Evolutionary conservation across 2,329 filamentous ascomycete genomes (phyloP), one percentile per base, ranked within the genome.

Genomic region (Aureobasidium sp.): DNA sequence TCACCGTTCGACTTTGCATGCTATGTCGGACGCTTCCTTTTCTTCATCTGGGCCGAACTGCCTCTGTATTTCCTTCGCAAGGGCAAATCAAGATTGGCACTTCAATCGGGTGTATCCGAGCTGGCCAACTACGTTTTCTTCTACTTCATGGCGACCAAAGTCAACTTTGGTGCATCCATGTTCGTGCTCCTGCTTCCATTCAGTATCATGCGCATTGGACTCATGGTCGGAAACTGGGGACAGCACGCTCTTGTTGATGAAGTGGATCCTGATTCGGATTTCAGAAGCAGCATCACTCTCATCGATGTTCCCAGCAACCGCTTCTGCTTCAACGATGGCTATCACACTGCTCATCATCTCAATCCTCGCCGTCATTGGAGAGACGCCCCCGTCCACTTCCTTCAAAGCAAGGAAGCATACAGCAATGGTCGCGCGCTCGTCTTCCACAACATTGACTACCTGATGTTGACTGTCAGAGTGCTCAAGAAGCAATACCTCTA

Each of bases 211-310:
- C 81, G 89, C 0, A 67, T 90, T 21, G 89, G 85, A 0, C 73
- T 93, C 65, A 93, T 92, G 89, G 80, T 89, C 8, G 89, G 89
- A 1, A 93, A 93, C 70, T 93, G 88, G 88, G 89, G 88, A 3
- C 89, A 93, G 71, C 89, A 93, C 71, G 89, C 89, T 1, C 86
- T 93, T 65, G 88, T 93, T 7, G 89, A 93, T 67, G 83, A 86
- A 27, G 77, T 84, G 13, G 86, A 90, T 66, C 89, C 89, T 0
- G 83, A 89, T 68, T 91, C 88, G 0, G 89, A 93, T 70, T 92
- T 86, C 68, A 80, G 88, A 39, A 90, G 87, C 0, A 91, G 88
- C 71, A 89, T 92, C 66, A 92, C 89, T 0, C 71, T 93, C 29
- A 86, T 93, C 60, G 89, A 93, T 68, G 88, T 92, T 8, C 80